Percentiles rank a stretch among this genome's conserved stretches.
Evolutionary conservation across 768 basidiomycete genomes (phyloP).

Genomic region (Mycena galopus): DNA sequence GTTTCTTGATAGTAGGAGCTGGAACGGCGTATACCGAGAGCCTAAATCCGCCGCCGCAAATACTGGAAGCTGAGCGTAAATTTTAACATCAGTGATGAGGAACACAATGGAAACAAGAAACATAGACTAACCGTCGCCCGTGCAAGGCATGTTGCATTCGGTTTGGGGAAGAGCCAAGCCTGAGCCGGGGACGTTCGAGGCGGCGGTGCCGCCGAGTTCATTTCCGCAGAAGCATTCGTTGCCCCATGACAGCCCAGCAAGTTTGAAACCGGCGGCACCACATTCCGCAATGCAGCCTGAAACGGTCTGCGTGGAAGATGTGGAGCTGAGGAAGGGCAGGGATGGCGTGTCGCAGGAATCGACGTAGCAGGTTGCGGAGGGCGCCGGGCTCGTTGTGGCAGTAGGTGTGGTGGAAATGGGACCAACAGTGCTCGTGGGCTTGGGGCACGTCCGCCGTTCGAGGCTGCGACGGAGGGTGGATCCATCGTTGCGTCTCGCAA

Average conservation of each 20-base stretch:
- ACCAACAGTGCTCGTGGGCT: constrained; percentile 17
- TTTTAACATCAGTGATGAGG: constrained; percentile 20
- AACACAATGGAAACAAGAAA: constrained; percentile 19
- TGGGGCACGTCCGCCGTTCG: constrained; percentile 25
- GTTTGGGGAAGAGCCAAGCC: constrained; percentile 23
- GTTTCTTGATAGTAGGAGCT: constrained; percentile 13
- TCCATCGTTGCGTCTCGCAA: constrained; percentile 14
- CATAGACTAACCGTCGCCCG: constrained; percentile 22
- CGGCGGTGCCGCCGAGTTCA: constrained; percentile 19
- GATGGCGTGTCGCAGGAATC: constrained; percentile 25
- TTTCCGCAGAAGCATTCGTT: constrained; percentile 22
- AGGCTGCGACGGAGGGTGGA: constrained; percentile 22
- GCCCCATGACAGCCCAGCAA: constrained; percentile 22
- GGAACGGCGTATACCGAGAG: constrained; percentile 24
- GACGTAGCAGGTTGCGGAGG: constrained; percentile 25
- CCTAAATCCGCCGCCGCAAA: constrained; percentile 25
- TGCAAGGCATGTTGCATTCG: constrained; percentile 16
- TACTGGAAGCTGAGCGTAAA: constrained; percentile 21
- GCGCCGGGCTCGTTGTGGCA: constrained; percentile 22
- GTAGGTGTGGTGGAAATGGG: constrained; percentile 21
- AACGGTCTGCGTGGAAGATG: constrained; percentile 15
- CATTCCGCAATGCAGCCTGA: constrained; percentile 26
- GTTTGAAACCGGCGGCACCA: constrained; percentile 25
- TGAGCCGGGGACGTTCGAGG: constrained; percentile 21
- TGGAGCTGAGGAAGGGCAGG: constrained; percentile 24